Base-by-base conservation (phyloP, 2,329 filamentous ascomycete genomes). In the Neocucurbitaria cava region DNA sequence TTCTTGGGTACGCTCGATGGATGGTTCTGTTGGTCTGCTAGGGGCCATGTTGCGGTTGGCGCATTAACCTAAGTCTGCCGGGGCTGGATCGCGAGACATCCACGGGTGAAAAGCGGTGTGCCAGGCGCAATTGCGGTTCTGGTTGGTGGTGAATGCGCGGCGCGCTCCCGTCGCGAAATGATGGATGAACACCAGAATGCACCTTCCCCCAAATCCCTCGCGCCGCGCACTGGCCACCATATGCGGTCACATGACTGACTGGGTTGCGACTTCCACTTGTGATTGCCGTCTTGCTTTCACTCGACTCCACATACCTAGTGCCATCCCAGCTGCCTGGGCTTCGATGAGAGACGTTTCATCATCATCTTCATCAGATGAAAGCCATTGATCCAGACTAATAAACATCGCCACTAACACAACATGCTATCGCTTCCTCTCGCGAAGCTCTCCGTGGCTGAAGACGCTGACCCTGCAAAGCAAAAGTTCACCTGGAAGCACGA, bases 1-100 rank as follows among this genome's bases (percentile, higher is more conserved):
- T 77, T 95, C 91, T 46, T 84, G 64, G 9, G 78, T 78, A 64
- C 70, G 76, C 59, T 83, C 81, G 63, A 82, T 76, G 52, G 77
- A 79, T 56, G 76, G 69, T 53, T 81, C 81, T 58, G 75, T 65
- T 44, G 68, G 75, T 56, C 64, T 70, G 64, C 64, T 73, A 49
- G 80, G 79, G 62, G 78, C 79, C 77, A 81, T 82, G 58, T 61
- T 74, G 65, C 68, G 61, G 69, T 61, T 73, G 61, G 76, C 78
- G 77, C 68, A 56, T 60, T 51, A 55, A 66, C 65, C 58, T 49
- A 43, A 49, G 53, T 38, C 30, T 61, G 47, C 49, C 54, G 53
- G 53, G 46, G 42, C 46, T 39, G 56, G 48, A 51, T 57, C 56
- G 64, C 60, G 57, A 61, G 58, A 59, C 59, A 65, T 64, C 41